Conservation (phyloP, 495 filamentous ascomycete genomes). For the Durotheca rogersii region DNA sequence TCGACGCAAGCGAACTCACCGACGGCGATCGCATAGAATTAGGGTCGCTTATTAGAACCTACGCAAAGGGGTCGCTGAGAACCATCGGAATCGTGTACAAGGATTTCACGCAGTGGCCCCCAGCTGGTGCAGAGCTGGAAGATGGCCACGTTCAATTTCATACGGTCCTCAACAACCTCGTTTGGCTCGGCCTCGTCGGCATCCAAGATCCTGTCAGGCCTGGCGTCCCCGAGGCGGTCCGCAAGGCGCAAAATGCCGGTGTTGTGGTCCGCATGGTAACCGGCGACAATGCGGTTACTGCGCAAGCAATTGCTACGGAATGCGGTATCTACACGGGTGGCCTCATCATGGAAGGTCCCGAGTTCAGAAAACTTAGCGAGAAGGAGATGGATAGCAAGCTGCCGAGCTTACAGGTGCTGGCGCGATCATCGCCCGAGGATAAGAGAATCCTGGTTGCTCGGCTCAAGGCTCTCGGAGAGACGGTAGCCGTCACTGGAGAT, state of each 20-base stretch:
- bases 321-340: conserved; percentile 83
- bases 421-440: conserved; percentile 80
- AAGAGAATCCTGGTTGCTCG: conserved; percentile 77
- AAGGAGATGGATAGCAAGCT: conserved; percentile 68
- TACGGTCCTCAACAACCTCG: conserved; percentile 66
- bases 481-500: conserved; percentile 90
- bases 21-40: conserved; percentile 49
- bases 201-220: conserved; percentile 75
- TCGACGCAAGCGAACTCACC: conserved; percentile 25
- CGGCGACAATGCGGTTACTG: conserved; percentile 81
- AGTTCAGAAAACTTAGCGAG: conserved; percentile 69
- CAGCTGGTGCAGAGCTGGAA: conserved; percentile 59
- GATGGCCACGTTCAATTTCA: conserved; percentile 62
- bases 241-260: conserved; percentile 71
- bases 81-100: conserved; percentile 74
- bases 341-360: conserved; percentile 78
- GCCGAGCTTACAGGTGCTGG: conserved; percentile 78
- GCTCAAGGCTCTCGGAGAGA: conserved; percentile 83
- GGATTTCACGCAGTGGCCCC: conserved; percentile 78
- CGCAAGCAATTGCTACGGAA: conserved; percentile 80
- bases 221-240: conserved; percentile 77
- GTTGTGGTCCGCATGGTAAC: conserved; percentile 91
- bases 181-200: conserved; percentile 68
- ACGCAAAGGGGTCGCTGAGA: conserved; percentile 70
- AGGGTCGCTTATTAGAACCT: conserved; percentile 53